Evolutionary conservation across 768 basidiomycete species (phyloP).

Genomic region (Kwoniella botswanensis): DNA sequence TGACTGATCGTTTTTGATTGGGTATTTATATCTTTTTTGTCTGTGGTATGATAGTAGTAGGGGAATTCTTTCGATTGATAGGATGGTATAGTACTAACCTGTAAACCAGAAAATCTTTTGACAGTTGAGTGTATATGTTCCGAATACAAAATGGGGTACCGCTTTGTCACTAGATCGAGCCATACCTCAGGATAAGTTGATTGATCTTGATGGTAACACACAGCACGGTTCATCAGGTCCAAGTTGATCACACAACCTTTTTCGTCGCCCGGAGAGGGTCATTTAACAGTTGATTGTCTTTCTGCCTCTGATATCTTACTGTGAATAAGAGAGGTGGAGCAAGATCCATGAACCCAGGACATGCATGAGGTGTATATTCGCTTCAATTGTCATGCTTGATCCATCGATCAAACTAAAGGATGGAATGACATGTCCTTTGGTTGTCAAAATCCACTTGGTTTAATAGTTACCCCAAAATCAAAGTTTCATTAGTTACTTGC

Average conservation of each 20-base stretch:
- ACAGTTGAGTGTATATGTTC: neutral
- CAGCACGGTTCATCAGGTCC: neutral
- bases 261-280: neutral
- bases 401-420: neutral
- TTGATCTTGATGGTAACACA: neutral
- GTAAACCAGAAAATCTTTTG: neutral
- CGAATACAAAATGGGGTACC: neutral
- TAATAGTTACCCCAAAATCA: neutral
- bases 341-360: neutral
- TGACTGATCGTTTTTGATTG: neutral
- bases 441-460: neutral
- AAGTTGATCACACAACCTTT: neutral
- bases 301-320: neutral
- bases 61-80: too few species aligned
- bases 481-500: neutral
- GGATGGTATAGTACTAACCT: neutral
- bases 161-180: too few species aligned
- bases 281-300: neutral
- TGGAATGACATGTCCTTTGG: neutral
- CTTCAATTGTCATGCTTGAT: neutral
- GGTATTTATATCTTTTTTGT: conserved; percentile 6
- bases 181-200: neutral
- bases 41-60: neutral
- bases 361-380: neutral
- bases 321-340: neutral